Evolutionary conservation across 345 rosid genomes (phyloP).

Genomic region (Aethionema arabicum): DNA sequence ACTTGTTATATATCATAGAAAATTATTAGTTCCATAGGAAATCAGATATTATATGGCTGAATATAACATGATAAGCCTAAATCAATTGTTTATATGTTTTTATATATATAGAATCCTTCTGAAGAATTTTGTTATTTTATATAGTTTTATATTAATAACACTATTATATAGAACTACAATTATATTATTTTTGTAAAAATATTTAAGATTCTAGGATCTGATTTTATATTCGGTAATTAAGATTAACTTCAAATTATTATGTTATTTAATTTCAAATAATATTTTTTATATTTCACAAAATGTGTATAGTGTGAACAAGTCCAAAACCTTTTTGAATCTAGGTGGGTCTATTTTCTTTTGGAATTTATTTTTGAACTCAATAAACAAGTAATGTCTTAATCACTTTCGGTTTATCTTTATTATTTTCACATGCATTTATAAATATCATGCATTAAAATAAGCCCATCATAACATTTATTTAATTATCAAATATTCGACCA

Average conservation of each 20-base stretch:
- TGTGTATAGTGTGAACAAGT: slow-evolving; percentile 30
- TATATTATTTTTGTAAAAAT: too few relatives aligned
- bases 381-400: slow-evolving; percentile 55
- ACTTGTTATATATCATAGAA: neutral
- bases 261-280: neutral
- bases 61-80: slow-evolving; percentile 1
- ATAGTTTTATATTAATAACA: too few relatives aligned
- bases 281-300: neutral
- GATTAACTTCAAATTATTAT: neutral
- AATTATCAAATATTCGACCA: slow-evolving; percentile 12
- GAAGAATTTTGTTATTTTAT: too few relatives aligned
- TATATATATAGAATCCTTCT: neutral
- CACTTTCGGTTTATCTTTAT: slow-evolving; percentile 57
- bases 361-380: slow-evolving; percentile 41
- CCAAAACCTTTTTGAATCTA: slow-evolving; percentile 16
- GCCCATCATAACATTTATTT: neutral
- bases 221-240: too few relatives aligned
- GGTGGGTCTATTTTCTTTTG: slow-evolving; percentile 50
- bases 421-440: neutral
- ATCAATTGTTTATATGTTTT: too few relatives aligned
- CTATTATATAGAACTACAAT: too few relatives aligned
- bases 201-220: too few relatives aligned
- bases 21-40: neutral
- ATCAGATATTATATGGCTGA: neutral
- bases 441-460: neutral